These are phyloP conservation scores for Biscogniauxia mediterranea DNA, from an alignment of 2,329 filamentous ascomycete genomes.

Conservation along the genomic window DNA sequence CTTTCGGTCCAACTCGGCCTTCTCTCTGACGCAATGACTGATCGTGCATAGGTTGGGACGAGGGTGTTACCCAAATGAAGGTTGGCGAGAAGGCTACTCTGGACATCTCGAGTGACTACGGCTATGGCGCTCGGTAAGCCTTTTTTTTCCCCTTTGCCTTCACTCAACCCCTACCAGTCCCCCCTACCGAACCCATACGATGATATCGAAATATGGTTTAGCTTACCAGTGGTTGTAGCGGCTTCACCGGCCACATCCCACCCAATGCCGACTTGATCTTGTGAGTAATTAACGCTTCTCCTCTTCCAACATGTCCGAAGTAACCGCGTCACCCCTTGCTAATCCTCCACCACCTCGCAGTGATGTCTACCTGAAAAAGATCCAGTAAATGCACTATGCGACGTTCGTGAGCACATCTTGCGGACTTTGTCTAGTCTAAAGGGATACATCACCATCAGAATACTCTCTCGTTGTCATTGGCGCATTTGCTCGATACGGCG, in stretches of 20 bases:
- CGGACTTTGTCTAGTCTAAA: neutral
- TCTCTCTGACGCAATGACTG: conserved; percentile 6
- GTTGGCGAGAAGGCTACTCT: conserved; percentile 87
- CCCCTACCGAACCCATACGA: neutral
- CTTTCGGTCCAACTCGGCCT: too few relatives aligned
- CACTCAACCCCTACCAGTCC: neutral
- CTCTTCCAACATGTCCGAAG: neutral
- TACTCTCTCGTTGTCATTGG: neutral
- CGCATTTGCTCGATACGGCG: neutral
- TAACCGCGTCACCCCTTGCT: neutral
- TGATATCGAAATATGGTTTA: neutral
- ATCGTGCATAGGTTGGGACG: conserved; percentile 68
- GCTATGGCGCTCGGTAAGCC: conserved; percentile 34
- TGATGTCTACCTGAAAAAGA: conserved; percentile 15
- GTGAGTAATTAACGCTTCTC: conserved; percentile 7
- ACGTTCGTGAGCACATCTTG: neutral
- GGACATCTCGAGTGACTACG: conserved; percentile 60
- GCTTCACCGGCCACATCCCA: conserved; percentile 29
- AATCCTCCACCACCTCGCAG: conserved; percentile 2
- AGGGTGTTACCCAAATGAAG: conserved; percentile 83
- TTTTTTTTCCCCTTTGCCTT: neutral
- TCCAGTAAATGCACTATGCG: conserved; percentile 4
- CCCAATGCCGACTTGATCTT: conserved; percentile 23
- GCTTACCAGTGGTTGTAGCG: conserved; percentile 17
- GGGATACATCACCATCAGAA: neutral